phyloP scores from a whole-genome alignment of 2,329 filamentous ascomycete species.

The Anthostomella pinea region DNA sequence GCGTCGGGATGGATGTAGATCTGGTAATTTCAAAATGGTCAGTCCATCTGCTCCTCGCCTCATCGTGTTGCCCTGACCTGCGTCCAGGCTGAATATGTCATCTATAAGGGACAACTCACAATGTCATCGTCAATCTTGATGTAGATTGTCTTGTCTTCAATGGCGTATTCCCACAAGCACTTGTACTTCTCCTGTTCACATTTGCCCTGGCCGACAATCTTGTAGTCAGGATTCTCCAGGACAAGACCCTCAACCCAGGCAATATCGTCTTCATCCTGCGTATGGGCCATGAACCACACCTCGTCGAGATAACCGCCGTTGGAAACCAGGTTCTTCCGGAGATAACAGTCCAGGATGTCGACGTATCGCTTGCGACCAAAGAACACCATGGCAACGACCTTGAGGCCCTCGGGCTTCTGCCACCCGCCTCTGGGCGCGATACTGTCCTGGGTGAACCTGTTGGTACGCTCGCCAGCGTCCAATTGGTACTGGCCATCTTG shows the following conservation, averaged over 20 bases:
- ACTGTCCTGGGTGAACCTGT: conserved; percentile 18
- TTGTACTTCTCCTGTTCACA: conserved; percentile 34
- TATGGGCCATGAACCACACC: conserved; percentile 43
- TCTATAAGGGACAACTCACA: conserved; percentile 29
- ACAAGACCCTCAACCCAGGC: conserved; percentile 39
- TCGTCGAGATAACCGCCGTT: conserved; percentile 45
- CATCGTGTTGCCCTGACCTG: too few species aligned
- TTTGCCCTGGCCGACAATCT: conserved; percentile 31
- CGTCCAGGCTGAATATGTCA: background rate
- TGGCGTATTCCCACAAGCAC: conserved; percentile 33
- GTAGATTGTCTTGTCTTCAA: conserved; percentile 37
- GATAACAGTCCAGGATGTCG: conserved; percentile 46
- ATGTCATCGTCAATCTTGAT: conserved; percentile 45
- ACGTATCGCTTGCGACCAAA: conserved; percentile 43
- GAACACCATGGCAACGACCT: conserved; percentile 45
- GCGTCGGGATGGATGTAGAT: conserved; percentile 34
- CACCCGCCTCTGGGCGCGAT: conserved; percentile 28
- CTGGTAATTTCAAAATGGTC: conserved; percentile 8
- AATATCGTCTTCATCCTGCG: conserved; percentile 37
- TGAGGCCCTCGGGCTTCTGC: conserved; percentile 30
- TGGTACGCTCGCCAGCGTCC: conserved; percentile 8
- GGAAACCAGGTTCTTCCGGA: conserved; percentile 41
- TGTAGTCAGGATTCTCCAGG: conserved; percentile 36
- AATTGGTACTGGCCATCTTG: conserved; percentile 20
- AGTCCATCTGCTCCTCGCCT: too few species aligned